phyloP scores from a whole-genome alignment of 768 basidiomycete species.

The Leccinum rimulosum region DNA sequence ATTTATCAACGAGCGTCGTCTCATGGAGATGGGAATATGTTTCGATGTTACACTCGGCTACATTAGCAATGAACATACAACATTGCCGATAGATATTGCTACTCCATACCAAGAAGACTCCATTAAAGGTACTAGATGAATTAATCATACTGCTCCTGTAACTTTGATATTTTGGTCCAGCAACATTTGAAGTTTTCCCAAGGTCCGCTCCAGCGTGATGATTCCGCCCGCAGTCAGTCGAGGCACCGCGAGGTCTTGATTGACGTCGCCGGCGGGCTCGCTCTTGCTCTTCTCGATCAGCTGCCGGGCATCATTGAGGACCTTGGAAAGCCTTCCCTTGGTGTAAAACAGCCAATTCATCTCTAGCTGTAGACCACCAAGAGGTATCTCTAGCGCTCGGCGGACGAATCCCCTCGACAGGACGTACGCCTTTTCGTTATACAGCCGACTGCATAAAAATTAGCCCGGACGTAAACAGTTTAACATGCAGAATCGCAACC shows the following conservation, averaged over 20 bases:
- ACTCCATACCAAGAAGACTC: slow-evolving; percentile 18
- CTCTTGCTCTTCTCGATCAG: slow-evolving; percentile 69
- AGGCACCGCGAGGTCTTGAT: slow-evolving; percentile 60
- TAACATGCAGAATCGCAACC: slow-evolving; percentile 39
- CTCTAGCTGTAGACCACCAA: slow-evolving; percentile 67
- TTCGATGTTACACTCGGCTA: slow-evolving; percentile 14
- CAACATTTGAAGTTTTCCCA: slow-evolving; percentile 60
- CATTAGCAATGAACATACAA: slow-evolving; percentile 27
- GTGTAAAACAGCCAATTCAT: slow-evolving; percentile 71
- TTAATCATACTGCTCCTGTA: slow-evolving; percentile 15
- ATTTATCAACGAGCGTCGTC: slow-evolving; percentile 2
- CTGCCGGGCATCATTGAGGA: slow-evolving; percentile 57
- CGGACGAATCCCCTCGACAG: slow-evolving; percentile 87
- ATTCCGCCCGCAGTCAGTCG: slow-evolving; percentile 76
- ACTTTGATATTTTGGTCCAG: slow-evolving; percentile 19
- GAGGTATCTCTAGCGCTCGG: slow-evolving; percentile 81
- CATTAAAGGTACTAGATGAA: slow-evolving; percentile 13
- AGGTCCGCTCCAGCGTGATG: slow-evolving; percentile 72
- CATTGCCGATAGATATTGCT: slow-evolving; percentile 27
- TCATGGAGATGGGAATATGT: slow-evolving; percentile 1
- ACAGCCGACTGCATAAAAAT: slow-evolving; percentile 63
- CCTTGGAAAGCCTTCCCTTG: slow-evolving; percentile 62
- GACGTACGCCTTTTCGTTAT: slow-evolving; percentile 92
- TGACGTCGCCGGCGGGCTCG: slow-evolving; percentile 22
- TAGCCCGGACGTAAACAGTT: background rate